phyloP scores from a whole-genome alignment of 2,329 filamentous ascomycete genomes.

The Talaromyces amestolkiae region DNA sequence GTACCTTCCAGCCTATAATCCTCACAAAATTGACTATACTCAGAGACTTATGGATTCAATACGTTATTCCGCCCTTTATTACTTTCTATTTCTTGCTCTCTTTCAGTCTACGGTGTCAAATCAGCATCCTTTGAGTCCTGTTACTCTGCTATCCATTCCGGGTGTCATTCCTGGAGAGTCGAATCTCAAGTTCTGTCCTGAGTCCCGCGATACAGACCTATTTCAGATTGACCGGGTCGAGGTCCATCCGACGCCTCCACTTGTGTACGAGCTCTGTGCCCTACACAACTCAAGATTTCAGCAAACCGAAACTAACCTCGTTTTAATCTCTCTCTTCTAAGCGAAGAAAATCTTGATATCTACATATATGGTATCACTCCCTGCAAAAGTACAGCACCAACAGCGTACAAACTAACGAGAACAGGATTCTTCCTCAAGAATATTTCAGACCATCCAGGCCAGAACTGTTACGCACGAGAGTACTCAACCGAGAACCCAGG shows the following conservation, averaged over 20 bases:
- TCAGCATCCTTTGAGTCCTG: no score
- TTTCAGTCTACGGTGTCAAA: no score
- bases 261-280: not conserved
- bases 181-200: not conserved
- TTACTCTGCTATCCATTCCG: not conserved
- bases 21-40: no score
- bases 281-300: no score
- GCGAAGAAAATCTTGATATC: not conserved
- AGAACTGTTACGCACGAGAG: not conserved
- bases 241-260: not conserved
- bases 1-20: no score
- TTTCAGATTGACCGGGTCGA: not conserved
- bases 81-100: no score
- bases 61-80: no score
- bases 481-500: not conserved
- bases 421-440: not conserved
- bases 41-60: no score
- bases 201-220: not conserved
- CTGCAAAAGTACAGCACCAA: no score
- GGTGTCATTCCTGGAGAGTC: not conserved
- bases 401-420: no score
- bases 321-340: not conserved
- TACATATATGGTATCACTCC: not conserved
- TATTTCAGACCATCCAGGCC: not conserved
- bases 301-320: no score